Base-by-base conservation (phyloP, 177 flowering plant species). In the Telopea speciosissima region DNA sequence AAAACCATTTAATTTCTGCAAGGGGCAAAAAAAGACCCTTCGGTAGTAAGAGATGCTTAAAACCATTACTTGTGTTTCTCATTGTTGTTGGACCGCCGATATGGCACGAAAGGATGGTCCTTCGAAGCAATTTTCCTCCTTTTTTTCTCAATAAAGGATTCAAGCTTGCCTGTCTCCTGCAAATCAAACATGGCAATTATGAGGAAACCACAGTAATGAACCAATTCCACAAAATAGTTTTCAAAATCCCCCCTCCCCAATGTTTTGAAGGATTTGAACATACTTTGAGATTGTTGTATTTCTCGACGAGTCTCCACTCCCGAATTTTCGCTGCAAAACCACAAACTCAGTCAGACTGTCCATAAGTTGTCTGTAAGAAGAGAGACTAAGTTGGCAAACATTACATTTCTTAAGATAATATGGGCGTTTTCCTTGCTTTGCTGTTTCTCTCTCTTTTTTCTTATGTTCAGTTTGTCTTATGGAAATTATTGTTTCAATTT, bases 401-500 rank as follows among this genome's bases (percentile, higher is more conserved):
- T 58, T 79, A 93, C 97, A 88, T 90, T 86, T 86, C 72, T 91
- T 92, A 28, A 95, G 85, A 82, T 89, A 91, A 74, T 72, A 95
- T 67, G 97, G 99, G 1, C 68, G 81, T 74, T 94, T 94, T 74
- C 98, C 98, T 52, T 84, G 83, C 79, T 89, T 91, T 68, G 90
- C 89, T 12, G 93, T 94, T 79, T 92, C 96, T 75, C 95, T 85
- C 77, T 90, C 98, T 79, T 85, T 88, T 85, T 86, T 91, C 85
- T 90, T 93, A 81, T 95, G 99, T 77, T 86, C 87, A 40, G 91
- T n/a, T n/a, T n/a, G n/a, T n/a, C n/a, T n/a, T n/a, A n/a, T n/a
- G n/a, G n/a, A n/a, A n/a, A n/a, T n/a, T n/a, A n/a, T n/a, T n/a
- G n/a, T n/a, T n/a, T n/a, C n/a, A n/a, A n/a, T n/a, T n/a, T n/a